phyloP scores from a whole-genome alignment of 2,329 filamentous ascomycete species.

The Fusarium nodosum region DNA sequence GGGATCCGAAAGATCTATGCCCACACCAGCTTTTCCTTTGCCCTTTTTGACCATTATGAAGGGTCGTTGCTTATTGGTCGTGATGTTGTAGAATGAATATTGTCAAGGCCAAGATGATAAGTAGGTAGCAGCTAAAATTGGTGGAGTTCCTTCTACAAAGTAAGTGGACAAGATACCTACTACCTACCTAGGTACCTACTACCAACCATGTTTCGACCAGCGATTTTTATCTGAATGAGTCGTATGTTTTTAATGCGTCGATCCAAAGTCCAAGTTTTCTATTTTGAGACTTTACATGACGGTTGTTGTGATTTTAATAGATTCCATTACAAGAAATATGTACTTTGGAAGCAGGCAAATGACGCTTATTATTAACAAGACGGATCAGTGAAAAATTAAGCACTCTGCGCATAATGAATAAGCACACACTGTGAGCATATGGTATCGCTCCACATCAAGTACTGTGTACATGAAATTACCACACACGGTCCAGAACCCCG shows the following conservation, averaged over 20 bases:
- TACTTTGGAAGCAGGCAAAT: background rate
- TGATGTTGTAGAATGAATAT: constrained; percentile 28
- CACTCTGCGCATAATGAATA: background rate
- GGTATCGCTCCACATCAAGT: rapidly evolving
- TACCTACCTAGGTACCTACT: background rate
- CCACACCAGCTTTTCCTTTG: constrained; percentile 61
- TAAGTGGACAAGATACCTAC: background rate
- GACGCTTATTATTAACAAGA: background rate
- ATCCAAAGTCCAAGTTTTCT: background rate
- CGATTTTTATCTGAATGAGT: background rate
- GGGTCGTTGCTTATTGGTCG: constrained; percentile 2
- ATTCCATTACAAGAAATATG: background rate
- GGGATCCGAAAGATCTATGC: constrained; percentile 48
- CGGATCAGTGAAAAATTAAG: background rate
- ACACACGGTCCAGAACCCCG: background rate
- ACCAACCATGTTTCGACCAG: background rate
- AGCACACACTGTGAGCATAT: background rate
- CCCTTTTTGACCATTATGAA: constrained; percentile 65
- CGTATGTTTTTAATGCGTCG: background rate
- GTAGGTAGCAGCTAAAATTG: constrained; percentile 15
- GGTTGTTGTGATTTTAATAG: background rate
- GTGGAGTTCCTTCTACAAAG: constrained; percentile 36
- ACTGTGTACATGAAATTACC: background rate
- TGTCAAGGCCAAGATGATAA: constrained; percentile 12
- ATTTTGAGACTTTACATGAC: background rate